Percentiles rank a stretch among this genome's conserved stretches.
Conservation (phyloP, 176 grass and related monocot genomes). For the Hordeum vulgare region DNA sequence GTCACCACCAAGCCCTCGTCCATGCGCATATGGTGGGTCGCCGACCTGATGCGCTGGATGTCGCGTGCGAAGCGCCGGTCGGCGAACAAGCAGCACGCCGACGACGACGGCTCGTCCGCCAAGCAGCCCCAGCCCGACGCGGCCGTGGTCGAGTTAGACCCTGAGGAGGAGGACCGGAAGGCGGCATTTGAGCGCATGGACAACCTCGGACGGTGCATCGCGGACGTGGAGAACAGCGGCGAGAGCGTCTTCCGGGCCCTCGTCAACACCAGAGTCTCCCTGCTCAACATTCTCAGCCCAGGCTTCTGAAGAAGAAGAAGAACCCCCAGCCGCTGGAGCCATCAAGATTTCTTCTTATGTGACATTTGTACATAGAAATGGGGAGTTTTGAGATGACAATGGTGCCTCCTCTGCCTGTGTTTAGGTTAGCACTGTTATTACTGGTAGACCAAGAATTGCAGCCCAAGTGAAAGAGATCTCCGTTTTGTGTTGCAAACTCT, state of each 20-base stretch:
- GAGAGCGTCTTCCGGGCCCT: slow-evolving; percentile 61
- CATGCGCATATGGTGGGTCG: slow-evolving; percentile 67
- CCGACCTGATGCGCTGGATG: slow-evolving; percentile 68
- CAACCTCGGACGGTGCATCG: slow-evolving; percentile 46
- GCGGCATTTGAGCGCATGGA: slow-evolving; percentile 48
- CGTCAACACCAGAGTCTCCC: slow-evolving; percentile 69
- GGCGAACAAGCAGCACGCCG: slow-evolving; percentile 29
- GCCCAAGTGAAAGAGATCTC: neutral
- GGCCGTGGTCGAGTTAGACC: slow-evolving; percentile 22
- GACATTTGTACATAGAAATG: slow-evolving; percentile 25
- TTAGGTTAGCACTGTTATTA: neutral
- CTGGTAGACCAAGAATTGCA: neutral
- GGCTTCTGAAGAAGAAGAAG: slow-evolving; percentile 36
- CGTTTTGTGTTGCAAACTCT: neutral
- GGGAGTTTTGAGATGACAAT: neutral
- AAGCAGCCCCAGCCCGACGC: neutral
- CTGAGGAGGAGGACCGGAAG: slow-evolving; percentile 44
- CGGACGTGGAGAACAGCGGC: slow-evolving; percentile 46
- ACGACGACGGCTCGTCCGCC: neutral
- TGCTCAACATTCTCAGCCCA: slow-evolving; percentile 83
- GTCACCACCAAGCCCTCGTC: slow-evolving; percentile 25
- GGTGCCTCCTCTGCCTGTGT: neutral
- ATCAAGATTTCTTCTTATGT: neutral
- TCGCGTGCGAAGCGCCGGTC: slow-evolving; percentile 51
- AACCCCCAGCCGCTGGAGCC: neutral